Conservation (phyloP, 192 early-diverging fungal genomes). For the Coemansia sp. region DNA sequence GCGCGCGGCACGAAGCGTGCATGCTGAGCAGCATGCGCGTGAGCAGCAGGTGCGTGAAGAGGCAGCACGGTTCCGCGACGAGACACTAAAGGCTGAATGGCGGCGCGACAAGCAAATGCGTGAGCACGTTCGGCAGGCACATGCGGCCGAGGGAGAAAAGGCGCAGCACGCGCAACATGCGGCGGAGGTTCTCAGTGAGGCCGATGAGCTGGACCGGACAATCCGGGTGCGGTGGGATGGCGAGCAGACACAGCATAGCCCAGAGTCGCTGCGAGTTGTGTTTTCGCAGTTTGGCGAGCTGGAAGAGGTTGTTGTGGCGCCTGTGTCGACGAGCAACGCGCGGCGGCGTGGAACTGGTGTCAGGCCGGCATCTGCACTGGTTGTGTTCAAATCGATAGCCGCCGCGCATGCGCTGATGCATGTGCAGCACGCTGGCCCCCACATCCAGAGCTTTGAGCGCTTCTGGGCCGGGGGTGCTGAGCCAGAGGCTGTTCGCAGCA, state of each 20-base stretch:
- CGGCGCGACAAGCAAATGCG: conserved; percentile 33
- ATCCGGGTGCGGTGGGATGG: conserved; percentile 35
- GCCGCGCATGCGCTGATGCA: conserved; percentile 45
- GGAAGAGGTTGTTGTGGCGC: conserved; percentile 47
- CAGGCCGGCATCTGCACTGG: conserved; percentile 26
- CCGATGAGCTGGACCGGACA: conserved; percentile 39
- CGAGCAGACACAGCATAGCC: neutral
- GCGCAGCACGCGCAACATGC: conserved; percentile 18
- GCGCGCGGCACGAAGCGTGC: conserved; percentile 16
- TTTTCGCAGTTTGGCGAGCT: conserved; percentile 38
- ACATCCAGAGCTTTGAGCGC: conserved; percentile 15
- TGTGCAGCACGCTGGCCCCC: conserved; percentile 7
- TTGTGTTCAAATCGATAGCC: conserved; percentile 38
- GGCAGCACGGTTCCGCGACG: conserved; percentile 36
- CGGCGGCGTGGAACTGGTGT: neutral
- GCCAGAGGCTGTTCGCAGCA: conserved; percentile 25
- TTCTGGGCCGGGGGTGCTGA: conserved; percentile 37
- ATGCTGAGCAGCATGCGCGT: conserved; percentile 3
- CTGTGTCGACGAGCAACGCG: conserved; percentile 13
- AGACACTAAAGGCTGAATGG: conserved; percentile 20
- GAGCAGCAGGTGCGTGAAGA: conserved; percentile 22
- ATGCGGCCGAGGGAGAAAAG: neutral
- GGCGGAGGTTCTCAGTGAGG: neutral
- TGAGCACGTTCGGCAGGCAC: conserved; percentile 22
- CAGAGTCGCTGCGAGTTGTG: conserved; percentile 14